Evolutionary conservation across 176 grass and related monocot genomes (phyloP).

Genomic region (Cymbopogon citratus): DNA sequence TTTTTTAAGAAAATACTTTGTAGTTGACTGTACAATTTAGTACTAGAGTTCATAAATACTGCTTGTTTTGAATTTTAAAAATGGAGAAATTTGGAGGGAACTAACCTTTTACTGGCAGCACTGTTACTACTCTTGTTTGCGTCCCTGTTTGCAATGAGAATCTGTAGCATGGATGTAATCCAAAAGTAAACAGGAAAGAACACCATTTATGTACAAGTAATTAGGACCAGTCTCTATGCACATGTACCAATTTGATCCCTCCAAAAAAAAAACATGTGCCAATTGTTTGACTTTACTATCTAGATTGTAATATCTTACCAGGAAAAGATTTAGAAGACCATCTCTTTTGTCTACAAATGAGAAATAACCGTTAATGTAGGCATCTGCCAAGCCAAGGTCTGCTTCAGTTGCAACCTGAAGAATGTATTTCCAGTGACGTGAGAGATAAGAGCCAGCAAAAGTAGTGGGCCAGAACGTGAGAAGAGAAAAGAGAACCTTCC

Average conservation of each 20-base stretch:
- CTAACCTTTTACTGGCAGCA: conserved; percentile 34
- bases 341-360: conserved; percentile 75
- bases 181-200: neutral
- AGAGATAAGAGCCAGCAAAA: neutral
- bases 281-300: neutral
- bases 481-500: conserved; percentile 56
- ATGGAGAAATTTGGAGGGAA: neutral
- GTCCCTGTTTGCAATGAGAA: conserved; percentile 79
- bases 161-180: conserved; percentile 29
- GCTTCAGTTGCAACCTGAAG: conserved; percentile 71
- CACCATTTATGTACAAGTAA: neutral
- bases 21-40: neutral
- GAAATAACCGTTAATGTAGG: conserved; percentile 76
- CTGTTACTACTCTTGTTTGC: conserved; percentile 19
- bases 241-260: neutral
- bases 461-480: neutral
- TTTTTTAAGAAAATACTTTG: neutral
- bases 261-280: neutral
- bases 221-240: neutral
- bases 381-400: conserved; percentile 78
- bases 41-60: neutral
- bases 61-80: neutral
- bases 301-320: conserved; percentile 42
- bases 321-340: conserved; percentile 78
- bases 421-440: neutral